These are phyloP conservation scores for Tylopilus plumbeoviolaceoides DNA, from an alignment of 768 basidiomycete genomes.

Conservation along the genomic window DNA sequence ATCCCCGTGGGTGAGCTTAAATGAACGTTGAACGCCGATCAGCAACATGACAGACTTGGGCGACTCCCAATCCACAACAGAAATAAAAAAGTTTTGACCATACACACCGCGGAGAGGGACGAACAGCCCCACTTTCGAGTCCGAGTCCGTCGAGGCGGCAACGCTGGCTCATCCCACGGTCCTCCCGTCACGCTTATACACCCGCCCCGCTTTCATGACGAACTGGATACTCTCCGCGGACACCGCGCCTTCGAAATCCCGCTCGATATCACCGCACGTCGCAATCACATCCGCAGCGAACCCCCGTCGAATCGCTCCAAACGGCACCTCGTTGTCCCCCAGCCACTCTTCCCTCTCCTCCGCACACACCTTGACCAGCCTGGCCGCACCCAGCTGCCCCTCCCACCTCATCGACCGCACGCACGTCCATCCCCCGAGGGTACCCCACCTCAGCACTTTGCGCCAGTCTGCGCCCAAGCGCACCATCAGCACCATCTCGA, in stretches of 20 bases:
- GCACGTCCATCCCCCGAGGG: conserved; percentile 45
- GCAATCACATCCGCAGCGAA: conserved; percentile 53
- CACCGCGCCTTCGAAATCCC: conserved; percentile 42
- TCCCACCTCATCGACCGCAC: conserved; percentile 48
- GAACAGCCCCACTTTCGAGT: too few species aligned
- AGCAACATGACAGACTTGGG: background rate
- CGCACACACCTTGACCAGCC: conserved; percentile 10
- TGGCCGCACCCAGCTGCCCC: conserved; percentile 15
- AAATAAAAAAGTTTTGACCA: background rate
- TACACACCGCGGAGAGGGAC: background rate
- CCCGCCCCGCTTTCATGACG: conserved; percentile 55
- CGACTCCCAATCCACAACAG: background rate
- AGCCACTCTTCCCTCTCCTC: conserved; percentile 23
- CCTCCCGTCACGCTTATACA: conserved; percentile 40
- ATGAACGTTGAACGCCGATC: background rate
- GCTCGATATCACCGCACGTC: conserved; percentile 33
- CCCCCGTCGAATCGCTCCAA: conserved; percentile 49
- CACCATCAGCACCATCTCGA: too few species aligned
- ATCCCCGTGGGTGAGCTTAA: background rate
- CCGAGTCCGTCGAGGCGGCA: too few species aligned
- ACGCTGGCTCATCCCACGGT: background rate
- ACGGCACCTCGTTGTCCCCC: conserved; percentile 41
- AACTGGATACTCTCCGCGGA: conserved; percentile 33
- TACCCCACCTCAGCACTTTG: background rate
- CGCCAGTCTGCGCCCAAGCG: background rate